phyloP scores from a whole-genome alignment of 169 alveolate species.

The Perkinsus chesapeaki region DNA sequence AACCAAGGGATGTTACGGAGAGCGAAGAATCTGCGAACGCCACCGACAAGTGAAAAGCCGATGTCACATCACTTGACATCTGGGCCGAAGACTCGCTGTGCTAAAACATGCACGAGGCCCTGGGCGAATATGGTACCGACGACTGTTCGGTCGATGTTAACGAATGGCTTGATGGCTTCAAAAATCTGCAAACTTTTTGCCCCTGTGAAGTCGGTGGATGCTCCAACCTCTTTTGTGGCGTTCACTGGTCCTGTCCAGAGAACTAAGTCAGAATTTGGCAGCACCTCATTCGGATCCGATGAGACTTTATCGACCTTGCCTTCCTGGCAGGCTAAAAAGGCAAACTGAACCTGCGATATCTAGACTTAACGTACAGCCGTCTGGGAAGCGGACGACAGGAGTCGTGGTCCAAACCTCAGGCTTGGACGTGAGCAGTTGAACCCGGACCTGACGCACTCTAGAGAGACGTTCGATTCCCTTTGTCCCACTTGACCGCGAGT shows the following conservation, averaged over 20 bases:
- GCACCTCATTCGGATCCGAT: neutral
- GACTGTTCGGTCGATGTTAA: neutral
- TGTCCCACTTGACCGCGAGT: neutral
- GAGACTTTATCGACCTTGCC: neutral
- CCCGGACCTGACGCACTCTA: neutral
- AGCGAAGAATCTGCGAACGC: constrained; percentile 15
- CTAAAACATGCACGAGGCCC: neutral
- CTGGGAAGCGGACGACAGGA: neutral
- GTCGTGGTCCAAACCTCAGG: neutral
- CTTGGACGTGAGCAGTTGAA: neutral
- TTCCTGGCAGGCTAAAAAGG: neutral
- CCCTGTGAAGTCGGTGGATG: neutral
- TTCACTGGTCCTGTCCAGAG: neutral
- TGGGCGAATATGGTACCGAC: constrained; percentile 1
- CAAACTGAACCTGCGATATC: neutral
- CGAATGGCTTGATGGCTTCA: neutral
- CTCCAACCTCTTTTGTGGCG: neutral
- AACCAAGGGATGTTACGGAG: constrained; percentile 32
- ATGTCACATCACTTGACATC: neutral
- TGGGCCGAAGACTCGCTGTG: neutral
- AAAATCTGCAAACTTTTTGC: neutral
- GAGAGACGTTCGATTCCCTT: neutral
- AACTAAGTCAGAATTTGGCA: neutral
- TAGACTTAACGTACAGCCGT: neutral
- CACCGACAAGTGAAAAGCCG: neutral